phyloP scores from a whole-genome alignment of 768 basidiomycete species.

The Suillus clintonianus region DNA sequence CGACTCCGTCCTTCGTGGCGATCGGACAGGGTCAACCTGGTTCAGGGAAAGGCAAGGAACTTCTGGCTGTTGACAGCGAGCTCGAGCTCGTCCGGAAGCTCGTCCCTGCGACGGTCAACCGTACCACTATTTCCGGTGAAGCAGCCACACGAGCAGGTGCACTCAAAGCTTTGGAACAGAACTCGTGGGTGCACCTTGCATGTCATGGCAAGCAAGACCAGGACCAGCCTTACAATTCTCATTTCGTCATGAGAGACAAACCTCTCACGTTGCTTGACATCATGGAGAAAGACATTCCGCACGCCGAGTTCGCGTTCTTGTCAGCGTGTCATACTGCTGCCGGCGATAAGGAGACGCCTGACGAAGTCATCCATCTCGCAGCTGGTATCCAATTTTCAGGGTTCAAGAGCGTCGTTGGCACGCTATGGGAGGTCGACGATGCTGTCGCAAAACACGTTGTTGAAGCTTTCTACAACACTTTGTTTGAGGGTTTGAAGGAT shows the following conservation, averaged over 20 bases:
- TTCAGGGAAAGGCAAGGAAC: background rate
- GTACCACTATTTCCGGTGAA: background rate
- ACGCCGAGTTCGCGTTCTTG: slow-evolving; percentile 12
- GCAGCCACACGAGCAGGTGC: background rate
- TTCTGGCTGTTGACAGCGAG: background rate
- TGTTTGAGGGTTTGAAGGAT: slow-evolving; percentile 1
- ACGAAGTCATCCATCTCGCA: slow-evolving; percentile 23
- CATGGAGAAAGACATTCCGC: background rate
- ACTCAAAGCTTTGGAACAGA: background rate
- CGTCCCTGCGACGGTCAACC: slow-evolving; percentile 7
- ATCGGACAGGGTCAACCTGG: slow-evolving; percentile 6
- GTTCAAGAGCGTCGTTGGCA: slow-evolving; percentile 22
- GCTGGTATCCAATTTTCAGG: slow-evolving; percentile 22
- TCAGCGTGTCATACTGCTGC: slow-evolving; percentile 26
- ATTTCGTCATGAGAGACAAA: background rate
- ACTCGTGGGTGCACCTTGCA: slow-evolving; percentile 21
- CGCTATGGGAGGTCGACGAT: slow-evolving; percentile 19
- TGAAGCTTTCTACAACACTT: background rate
- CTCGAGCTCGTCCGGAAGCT: slow-evolving; percentile 19
- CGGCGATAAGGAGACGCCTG: slow-evolving; percentile 13
- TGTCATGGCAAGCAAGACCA: slow-evolving; percentile 16
- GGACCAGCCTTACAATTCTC: slow-evolving; percentile 12
- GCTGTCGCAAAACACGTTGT: background rate
- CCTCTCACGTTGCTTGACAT: slow-evolving; percentile 3
- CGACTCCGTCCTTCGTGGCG: background rate